Conservation (phyloP, 2,329 filamentous ascomycete genomes). For the Xylaria digitata region DNA sequence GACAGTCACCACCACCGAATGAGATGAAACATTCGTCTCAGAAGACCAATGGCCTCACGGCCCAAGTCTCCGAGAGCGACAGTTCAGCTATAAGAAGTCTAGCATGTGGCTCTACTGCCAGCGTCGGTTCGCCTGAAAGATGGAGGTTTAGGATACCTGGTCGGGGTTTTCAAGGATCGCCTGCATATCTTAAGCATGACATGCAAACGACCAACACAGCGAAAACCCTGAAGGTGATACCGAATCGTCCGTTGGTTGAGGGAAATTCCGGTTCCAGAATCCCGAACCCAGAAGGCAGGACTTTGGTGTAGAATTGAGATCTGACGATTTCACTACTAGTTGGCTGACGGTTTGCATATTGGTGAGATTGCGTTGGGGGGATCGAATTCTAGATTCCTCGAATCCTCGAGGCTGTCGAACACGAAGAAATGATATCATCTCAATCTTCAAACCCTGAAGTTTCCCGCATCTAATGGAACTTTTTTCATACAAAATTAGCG, state of each 20-base stretch:
- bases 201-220: slow-evolving; percentile 10
- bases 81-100: slow-evolving; percentile 3
- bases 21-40: slow-evolving; percentile 4
- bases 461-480: background rate
- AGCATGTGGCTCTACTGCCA: background rate
- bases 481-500: slow-evolving; percentile 19
- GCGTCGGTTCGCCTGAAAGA: background rate
- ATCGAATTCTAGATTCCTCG: slow-evolving; percentile 16
- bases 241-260: slow-evolving; percentile 2
- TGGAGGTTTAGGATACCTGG: background rate
- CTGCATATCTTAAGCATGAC: slow-evolving; percentile 14
- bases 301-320: slow-evolving; percentile 1
- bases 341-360: slow-evolving; percentile 8
- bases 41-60: background rate
- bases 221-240: background rate
- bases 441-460: background rate
- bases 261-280: slow-evolving; percentile 5
- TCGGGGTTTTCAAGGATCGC: background rate
- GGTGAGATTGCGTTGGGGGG: slow-evolving; percentile 16
- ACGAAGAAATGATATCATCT: slow-evolving; percentile 5
- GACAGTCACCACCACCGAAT: background rate
- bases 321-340: slow-evolving; percentile 1
- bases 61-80: slow-evolving; percentile 4
- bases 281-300: slow-evolving; percentile 4
- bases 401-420: slow-evolving; percentile 10